Conservation (phyloP, 2,329 filamentous ascomycete species). For the Aspergillus sp. region DNA sequence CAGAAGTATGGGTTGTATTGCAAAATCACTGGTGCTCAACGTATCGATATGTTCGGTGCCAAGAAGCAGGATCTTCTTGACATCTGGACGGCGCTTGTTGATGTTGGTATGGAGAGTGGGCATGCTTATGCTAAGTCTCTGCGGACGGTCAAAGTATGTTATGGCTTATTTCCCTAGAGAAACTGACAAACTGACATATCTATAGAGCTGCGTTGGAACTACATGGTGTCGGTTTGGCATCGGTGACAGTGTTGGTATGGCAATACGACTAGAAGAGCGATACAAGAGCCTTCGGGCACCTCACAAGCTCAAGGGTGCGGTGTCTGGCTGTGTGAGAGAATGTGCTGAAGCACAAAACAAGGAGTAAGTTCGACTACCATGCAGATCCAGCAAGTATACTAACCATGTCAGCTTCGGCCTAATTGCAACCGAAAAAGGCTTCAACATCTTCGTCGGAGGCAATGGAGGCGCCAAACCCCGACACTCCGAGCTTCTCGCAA, state of each 20-base stretch:
- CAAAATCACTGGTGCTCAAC: slow-evolving; percentile 86
- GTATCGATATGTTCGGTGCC: slow-evolving; percentile 89
- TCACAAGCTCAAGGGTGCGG: slow-evolving; percentile 86
- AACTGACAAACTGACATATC: slow-evolving; percentile 2
- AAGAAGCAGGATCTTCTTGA: slow-evolving; percentile 75
- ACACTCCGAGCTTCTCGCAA: slow-evolving; percentile 76
- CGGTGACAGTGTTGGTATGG: slow-evolving; percentile 86
- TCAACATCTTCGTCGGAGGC: slow-evolving; percentile 85
- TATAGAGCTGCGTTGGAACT: slow-evolving; percentile 71
- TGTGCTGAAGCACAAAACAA: slow-evolving; percentile 91
- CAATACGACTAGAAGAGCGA: slow-evolving; percentile 75
- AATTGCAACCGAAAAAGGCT: slow-evolving; percentile 87
- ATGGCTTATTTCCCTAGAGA: no score
- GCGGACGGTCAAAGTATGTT: slow-evolving; percentile 64
- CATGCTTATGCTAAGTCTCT: slow-evolving; percentile 88
- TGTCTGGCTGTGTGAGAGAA: slow-evolving; percentile 85
- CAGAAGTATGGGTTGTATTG: slow-evolving; percentile 79
- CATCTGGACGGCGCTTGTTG: slow-evolving; percentile 75
- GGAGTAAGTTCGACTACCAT: slow-evolving; percentile 50
- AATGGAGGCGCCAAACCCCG: slow-evolving; percentile 82
- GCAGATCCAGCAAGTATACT: slow-evolving; percentile 1
- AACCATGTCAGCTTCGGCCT: slow-evolving; percentile 62
- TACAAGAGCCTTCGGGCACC: slow-evolving; percentile 87
- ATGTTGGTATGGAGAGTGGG: slow-evolving; percentile 82
- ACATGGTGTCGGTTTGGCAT: slow-evolving; percentile 89